Evolutionary conservation across 345 rosid genomes (phyloP), one percentile per base, ranked within the genome.

Genomic region (Eutrema japonicum): DNA sequence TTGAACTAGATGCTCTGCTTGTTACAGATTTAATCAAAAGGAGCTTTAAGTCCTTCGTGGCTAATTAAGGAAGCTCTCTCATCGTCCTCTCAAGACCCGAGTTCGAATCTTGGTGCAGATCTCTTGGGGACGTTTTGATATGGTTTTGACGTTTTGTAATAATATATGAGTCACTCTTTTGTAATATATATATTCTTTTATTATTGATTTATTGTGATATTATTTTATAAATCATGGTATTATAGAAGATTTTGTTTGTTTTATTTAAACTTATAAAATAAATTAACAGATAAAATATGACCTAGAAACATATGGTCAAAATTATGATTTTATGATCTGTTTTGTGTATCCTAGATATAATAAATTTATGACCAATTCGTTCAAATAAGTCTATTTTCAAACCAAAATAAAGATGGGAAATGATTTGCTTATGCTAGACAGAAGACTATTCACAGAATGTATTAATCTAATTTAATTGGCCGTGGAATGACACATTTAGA

Each of bases 1-100:
- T 56, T 36, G 36, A 57, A 45, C 27, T 8, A 53, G 3, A 51
- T 51, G 37, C 18, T 35, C 45, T 48, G 10, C 71, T 52, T 52
- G 46, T 13, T 51, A 51, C 9, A 38, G 1, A 5, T 11, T 18
- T 4, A 3, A 35, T 22, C 22, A 36, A 10, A 47, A 33, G 68
- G 43, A 46, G 41, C 46, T 3, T 42, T 42, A 0, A 42, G 3
- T 11, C 46, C n/a, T 11, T 42, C 11, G n/a, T 11, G 6, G 45
- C 45, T 41, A 10, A 41, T 41, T 41, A 41, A 41, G 13, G 45
- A 41, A 10, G 40, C 41, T 62, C 8, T 45, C 8, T 40, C 48
- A 11, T 10, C 6, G 18, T 38, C 14, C 52, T 63, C 40, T 12
- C 7, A 13, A 12, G 48, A 49, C 36, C 46, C 12, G 2, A 65